Evolutionary conservation across 257 asterid genomes (phyloP), one percentile per base, ranked within the genome.

Genomic region (Fraxinus anomala): DNA sequence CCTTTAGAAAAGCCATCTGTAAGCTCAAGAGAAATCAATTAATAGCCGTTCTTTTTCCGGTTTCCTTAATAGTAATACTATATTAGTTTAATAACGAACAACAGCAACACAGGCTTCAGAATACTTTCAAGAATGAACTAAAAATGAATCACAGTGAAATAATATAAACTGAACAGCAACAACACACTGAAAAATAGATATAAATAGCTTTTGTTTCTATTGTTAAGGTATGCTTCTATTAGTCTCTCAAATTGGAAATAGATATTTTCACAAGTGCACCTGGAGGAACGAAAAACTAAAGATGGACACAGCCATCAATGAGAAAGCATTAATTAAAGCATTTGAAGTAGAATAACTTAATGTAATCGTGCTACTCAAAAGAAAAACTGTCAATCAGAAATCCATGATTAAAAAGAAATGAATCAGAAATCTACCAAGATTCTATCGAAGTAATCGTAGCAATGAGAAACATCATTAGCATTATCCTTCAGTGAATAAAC

Each of bases 1-100:
- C 90, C 86, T 96, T 96, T 49, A 96, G 85, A 81, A 87, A 85
- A 78, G 92, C 87, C 67, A 93, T 92, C 99, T 93, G 89, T 70
- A 81, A 76, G 77, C 77, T 74, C 54, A 34, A 73, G 61, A 78
- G 37, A 33, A 67, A 42, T 73, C 39, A 36, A 65, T 79, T 33
- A 56, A 73, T 34, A 51, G 72, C 19, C 51, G 68, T 56, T 42
- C 33, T 31, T 37, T 74, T 77, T 70, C 23, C 0, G 31, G 68
- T 23, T 61, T n/a, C 68, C 33, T 61, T 61, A 21, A 23, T 10
- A 61, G 5, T 61, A 61, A 61, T 23, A 23, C 16, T 61, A 61
- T 61, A 61, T 61, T 56, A 6, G 28, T 21, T 10, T 7, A n/a
- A 61, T 23, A 61, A 61, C 3, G 2, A 61, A 9, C 17, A 61